Evolutionary conservation across 768 basidiomycete species (phyloP), one percentile per base, ranked within the genome.

Genomic region (Kwoniella sp.): DNA sequence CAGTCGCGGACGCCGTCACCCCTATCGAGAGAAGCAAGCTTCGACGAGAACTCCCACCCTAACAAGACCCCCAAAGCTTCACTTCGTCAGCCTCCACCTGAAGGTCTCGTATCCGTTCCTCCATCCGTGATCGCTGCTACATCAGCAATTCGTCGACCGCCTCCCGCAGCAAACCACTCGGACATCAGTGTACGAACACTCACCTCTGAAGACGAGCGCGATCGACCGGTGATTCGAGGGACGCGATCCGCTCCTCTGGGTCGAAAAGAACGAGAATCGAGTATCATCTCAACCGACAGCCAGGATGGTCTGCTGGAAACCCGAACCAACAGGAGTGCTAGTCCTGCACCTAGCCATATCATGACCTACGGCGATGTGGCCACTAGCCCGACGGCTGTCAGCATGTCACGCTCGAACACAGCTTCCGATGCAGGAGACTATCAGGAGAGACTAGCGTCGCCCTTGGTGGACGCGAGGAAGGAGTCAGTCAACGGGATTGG

Each of bases 291-390:
- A 0, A 65, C 54, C 37, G 64, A 68, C 40, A 60, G 56, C 21
- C 49, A 73, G 29, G 72, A 73, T 58, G 72, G 67, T 17, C 47
- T 73, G 46, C 44, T 73, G 33, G 69, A 68, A 33, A 36, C 44
- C 21, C 26, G 54, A 29, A 30, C 25, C 12, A 54, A 26, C 22
- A 21, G 62, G 47, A 57, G 48, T 26, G 47, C 55, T 24, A 62
- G 60, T 25, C 48, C 48, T 49, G 25, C 22, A 5, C 48, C 48
- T 8, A 49, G 48, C 22, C 21, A 6, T 6, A 7, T 49, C 40
- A 19, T 33, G 5, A 7, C 48, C 5, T 22, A 29, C 4, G 47
- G 55, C 22, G 60, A 56, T 24, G 26, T 55, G 4, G 36, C 37
- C 0, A 36, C 53, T 33, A 54, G 50, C 8, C 64, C 64, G n/a